A percentile compares a stretch with the other conserved stretches of the same genome.
Conservation (phyloP, 2,329 filamentous ascomycete genomes). For the Exophiala bonariae region DNA sequence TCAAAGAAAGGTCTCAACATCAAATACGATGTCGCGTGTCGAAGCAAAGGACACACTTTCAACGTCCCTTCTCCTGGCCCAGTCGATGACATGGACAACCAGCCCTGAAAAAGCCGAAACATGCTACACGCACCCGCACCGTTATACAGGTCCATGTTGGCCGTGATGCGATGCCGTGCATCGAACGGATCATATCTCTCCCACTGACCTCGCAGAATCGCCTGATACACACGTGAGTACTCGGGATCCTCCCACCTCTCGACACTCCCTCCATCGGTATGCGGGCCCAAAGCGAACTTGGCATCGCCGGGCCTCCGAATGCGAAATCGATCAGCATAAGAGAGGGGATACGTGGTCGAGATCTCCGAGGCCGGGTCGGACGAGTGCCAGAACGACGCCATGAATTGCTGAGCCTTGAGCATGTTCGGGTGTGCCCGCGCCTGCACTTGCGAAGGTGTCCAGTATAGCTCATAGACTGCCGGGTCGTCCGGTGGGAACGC, state of each 20-base stretch:
- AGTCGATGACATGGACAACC: conserved; percentile 76
- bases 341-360: conserved; percentile 59
- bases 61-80: conserved; percentile 76
- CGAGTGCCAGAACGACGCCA: conserved; percentile 66
- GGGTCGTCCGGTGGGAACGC: conserved; percentile 68
- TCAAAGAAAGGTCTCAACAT: conserved; percentile 83
- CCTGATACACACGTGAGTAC: conserved; percentile 72
- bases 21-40: conserved; percentile 74
- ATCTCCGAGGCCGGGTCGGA: conserved; percentile 41
- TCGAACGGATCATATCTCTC: conserved; percentile 84
- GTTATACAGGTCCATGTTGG: conserved; percentile 73
- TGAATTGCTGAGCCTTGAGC: conserved; percentile 59
- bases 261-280: conserved; percentile 71
- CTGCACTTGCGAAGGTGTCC: conserved; percentile 67
- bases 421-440: conserved; percentile 68
- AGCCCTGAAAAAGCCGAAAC: conserved; percentile 88
- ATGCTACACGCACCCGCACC: conserved; percentile 80
- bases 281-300: conserved; percentile 70
- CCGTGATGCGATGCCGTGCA: conserved; percentile 65
- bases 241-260: conserved; percentile 73
- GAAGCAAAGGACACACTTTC: conserved; percentile 75
- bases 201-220: conserved; percentile 73
- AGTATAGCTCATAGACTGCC: conserved; percentile 75
- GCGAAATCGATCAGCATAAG: conserved; percentile 71
- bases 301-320: conserved; percentile 71